phyloP scores from a whole-genome alignment of 768 basidiomycete species.

The Trametes villosa region DNA sequence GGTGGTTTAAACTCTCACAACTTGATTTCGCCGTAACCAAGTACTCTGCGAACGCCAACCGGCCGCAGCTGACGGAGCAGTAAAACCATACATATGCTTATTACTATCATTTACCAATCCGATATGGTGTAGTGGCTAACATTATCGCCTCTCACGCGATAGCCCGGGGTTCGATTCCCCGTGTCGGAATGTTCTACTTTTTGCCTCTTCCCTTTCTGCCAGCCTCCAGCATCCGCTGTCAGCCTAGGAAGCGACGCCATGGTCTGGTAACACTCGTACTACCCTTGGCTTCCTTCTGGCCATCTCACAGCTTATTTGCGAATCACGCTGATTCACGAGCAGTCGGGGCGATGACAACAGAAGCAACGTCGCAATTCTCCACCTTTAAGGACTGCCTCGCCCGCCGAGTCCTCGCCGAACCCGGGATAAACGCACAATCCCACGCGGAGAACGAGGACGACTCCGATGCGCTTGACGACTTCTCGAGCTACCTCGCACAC shows the following conservation, averaged over 20 bases:
- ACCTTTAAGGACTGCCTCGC: conserved; percentile 53
- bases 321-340: no score
- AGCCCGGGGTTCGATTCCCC: no score
- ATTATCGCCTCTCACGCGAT: conserved; percentile 24
- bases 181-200: conserved; percentile 14
- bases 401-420: conserved; percentile 41
- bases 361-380: conserved; percentile 18
- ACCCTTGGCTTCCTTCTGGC: no score
- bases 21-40: background rate
- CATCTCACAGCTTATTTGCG: background rate
- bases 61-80: no score
- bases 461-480: conserved; percentile 52
- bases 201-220: background rate
- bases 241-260: no score
- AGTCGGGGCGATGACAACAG: background rate
- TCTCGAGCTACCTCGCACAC: conserved; percentile 52
- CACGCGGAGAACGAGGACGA: conserved; percentile 17
- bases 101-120: background rate
- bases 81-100: background rate
- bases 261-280: no score
- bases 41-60: background rate
- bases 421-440: conserved; percentile 19
- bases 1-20: background rate
- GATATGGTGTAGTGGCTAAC: conserved; percentile 22
- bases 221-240: background rate